Evolutionary conservation across 306 rosid species (phyloP).

Genomic region (Dryas drummondii): DNA sequence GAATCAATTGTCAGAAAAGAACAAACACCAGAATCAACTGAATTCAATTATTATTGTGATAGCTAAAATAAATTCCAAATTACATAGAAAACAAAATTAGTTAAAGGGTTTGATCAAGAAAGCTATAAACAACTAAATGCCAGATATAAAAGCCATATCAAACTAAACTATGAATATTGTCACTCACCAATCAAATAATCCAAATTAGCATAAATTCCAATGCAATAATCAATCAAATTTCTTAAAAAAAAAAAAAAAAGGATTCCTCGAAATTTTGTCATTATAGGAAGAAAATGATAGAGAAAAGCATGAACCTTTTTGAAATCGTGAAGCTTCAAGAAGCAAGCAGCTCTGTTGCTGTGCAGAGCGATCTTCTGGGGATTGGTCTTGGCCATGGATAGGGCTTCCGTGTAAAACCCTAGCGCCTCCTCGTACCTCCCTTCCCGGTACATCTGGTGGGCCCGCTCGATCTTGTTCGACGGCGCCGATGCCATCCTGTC

Average conservation of each 20-base stretch:
- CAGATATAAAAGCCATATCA: no score
- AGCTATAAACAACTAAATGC: no score
- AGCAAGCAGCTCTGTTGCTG: constrained; percentile 92
- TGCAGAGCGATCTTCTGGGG: constrained; percentile 80
- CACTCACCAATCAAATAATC: no score
- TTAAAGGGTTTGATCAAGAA: no score
- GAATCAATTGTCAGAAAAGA: neutral
- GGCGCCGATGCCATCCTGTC: constrained; percentile 51
- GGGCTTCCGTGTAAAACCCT: constrained; percentile 83
- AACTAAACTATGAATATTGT: no score
- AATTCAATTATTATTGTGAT: neutral
- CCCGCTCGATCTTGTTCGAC: constrained; percentile 73
- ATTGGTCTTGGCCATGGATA: constrained; percentile 61
- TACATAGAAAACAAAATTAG: no score
- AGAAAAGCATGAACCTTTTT: constrained; percentile 46
- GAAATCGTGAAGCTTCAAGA: constrained; percentile 81
- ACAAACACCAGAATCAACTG: neutral
- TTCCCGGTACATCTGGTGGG: constrained; percentile 83
- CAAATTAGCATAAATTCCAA: no score
- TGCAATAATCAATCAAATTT: no score
- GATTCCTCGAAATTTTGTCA: no score
- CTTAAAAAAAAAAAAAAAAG: no score
- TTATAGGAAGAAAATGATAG: neutral
- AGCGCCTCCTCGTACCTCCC: constrained; percentile 75
- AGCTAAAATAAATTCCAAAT: no score